Conservation (phyloP, 192 early-diverging fungal species). For the Entophlyctis luteolus region DNA sequence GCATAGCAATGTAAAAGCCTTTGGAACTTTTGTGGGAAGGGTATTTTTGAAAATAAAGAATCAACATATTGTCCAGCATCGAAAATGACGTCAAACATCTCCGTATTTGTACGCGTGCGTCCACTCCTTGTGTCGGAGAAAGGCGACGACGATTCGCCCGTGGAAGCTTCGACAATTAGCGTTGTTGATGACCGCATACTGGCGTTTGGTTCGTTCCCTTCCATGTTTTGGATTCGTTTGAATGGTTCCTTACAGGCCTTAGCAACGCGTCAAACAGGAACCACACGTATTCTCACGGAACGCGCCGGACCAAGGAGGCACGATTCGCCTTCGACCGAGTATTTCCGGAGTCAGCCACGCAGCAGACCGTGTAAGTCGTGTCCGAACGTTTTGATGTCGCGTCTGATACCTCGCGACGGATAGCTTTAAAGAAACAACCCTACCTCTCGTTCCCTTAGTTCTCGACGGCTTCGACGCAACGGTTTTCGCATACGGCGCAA, state of each 20-base stretch:
- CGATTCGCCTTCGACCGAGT: constrained; percentile 75
- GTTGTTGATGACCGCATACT: constrained; percentile 2
- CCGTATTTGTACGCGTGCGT: constrained; percentile 11
- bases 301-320: constrained; percentile 47
- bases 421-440: constrained; percentile 61
- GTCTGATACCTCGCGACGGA: background rate
- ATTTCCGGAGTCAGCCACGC: constrained; percentile 64
- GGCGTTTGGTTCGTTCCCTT: background rate
- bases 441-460: constrained; percentile 64
- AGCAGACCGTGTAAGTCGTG: constrained; percentile 53
- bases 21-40: background rate
- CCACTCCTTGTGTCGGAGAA: background rate
- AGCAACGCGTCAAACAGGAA: background rate
- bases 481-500: constrained; percentile 67
- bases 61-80: background rate
- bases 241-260: background rate
- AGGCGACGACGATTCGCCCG: background rate
- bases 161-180: background rate
- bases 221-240: background rate
- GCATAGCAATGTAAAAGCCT: background rate
- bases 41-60: background rate
- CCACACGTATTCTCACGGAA: constrained; percentile 24
- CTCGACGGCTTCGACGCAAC: constrained; percentile 79
- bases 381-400: background rate
- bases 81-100: constrained; percentile 2